Evolutionary conservation across 2,329 filamentous ascomycete genomes (phyloP), one percentile per base, ranked within the genome.

Genomic region (Cladosporium velox): DNA sequence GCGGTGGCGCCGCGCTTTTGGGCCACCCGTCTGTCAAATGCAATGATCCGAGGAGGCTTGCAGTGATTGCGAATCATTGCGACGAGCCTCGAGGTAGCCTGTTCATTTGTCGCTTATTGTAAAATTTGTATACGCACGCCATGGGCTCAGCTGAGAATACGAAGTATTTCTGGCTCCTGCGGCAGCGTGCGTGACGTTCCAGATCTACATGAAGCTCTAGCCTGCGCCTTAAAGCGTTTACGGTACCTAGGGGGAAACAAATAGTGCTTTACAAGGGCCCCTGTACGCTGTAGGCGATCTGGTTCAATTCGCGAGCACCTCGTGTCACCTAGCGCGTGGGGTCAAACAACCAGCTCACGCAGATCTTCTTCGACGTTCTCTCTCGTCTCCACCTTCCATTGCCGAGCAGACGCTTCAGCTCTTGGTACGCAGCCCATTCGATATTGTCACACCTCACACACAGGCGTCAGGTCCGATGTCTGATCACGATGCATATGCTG

Each of bases 401-500:
- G 52, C 52, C 52, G 52, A 55, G 52, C 52, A 32, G 18, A 55
- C 52, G 14, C 52, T 34, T 55, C 52, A 55, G 15, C 30, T 26
- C 24, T 55, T 32, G 52, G 15, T 30, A 34, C 38, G 52, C 18
- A 21, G 28, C n/a, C 28, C 32, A 11, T 24, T 24, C n/a, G 41
- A 47, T 24, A 47, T 47, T 34, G 32, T 55, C 52, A 55, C 52
- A n/a, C 8, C 52, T 34, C 34, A 59, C 57, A 59, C 14, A 28
- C 52, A 55, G 52, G 26, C 41, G 41, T 47, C 55, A 49, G 38
- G 47, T 60, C 44, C 47, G 18, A 64, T 57, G 51, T 55, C 61
- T 18, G 49, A 47, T 64, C 61, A 38, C 35, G 35, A 64, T 30
- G 51, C 41, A 34, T 64, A 57, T 32, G 34, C 49, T 30, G 49